Base-by-base conservation (phyloP, 2,329 filamentous ascomycete species). In the Aspergillus vadensis region DNA sequence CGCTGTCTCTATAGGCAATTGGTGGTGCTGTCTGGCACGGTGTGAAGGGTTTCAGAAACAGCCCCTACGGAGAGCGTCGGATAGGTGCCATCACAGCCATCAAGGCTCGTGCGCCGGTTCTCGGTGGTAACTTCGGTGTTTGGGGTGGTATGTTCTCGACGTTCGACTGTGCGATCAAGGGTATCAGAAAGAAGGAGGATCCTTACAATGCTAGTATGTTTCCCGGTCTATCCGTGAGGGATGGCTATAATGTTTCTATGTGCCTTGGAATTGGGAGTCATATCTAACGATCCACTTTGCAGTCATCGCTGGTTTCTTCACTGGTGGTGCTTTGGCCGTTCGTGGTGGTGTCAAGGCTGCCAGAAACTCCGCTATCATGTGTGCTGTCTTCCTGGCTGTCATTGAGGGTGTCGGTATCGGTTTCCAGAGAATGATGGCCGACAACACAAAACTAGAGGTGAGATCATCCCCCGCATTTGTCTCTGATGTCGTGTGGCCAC, bases 341-440 rank as follows among this genome's bases (percentile, higher is more conserved):
- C 87, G 95, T 80, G 95, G 95, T 71, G 95, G 95, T 61, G 89
- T 90, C 77, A 93, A 91, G 82, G 92, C 94, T 21, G 92, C 95
- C 65, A 86, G 95, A 71, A 98, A 98, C 79, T 93, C 92, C 62
- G 95, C 95, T 64, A 98, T 99, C 72, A 95, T 94, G 69, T 98
- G 95, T 77, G 95, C 92, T 25, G 91, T 97, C 66, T 85, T 99
- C 72, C 83, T 99, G 49, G 95, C 91, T 54, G 94, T 99, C 67
- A 98, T 99, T 65, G 94, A 99, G 79, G 94, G 95, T 71, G 95
- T 98, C 58, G 94, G 94, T 70, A 98, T 99, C 74, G 93, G 91
- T 8, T 94, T 97, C 81, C 90, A 92, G 78, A 89, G 93, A 77
- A 92, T 97, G 89, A 91, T 97, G 86, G 91, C 93, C 38, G 91